These are phyloP conservation scores for Suillus discolor DNA, from an alignment of 768 basidiomycete species.

Conservation along the genomic window DNA sequence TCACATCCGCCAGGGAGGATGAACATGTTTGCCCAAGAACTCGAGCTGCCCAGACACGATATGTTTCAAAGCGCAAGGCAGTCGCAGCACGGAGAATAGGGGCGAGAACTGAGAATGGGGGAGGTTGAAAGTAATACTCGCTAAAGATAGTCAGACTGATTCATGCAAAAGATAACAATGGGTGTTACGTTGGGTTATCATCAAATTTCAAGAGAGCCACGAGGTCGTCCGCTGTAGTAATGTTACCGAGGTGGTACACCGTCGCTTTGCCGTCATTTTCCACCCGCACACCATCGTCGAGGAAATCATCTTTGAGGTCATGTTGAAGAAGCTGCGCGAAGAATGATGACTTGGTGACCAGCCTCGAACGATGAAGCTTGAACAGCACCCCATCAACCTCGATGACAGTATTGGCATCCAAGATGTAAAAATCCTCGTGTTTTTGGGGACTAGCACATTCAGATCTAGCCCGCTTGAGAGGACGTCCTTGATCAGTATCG, in stretches of 20 bases:
- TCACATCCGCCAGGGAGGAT: constrained; percentile 20
- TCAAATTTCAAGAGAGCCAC: constrained; percentile 6
- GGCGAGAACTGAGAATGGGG: constrained; percentile 32
- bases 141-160: constrained; percentile 15
- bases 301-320: constrained; percentile 1
- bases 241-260: constrained; percentile 6
- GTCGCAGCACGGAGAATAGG: constrained; percentile 39
- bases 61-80: constrained; percentile 32
- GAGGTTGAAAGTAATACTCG: constrained; percentile 26
- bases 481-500: neutral
- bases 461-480: neutral
- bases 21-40: constrained; percentile 35
- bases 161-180: neutral
- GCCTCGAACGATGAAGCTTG: constrained; percentile 37
- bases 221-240: constrained; percentile 1
- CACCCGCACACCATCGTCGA: neutral
- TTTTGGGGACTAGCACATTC: neutral
- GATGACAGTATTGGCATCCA: constrained; percentile 38
- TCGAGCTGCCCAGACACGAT: constrained; percentile 30
- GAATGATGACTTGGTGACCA: constrained; percentile 33
- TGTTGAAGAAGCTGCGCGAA: constrained; percentile 31
- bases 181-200: constrained; percentile 4
- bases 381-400: constrained; percentile 35
- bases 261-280: neutral
- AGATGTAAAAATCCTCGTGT: constrained; percentile 33